phyloP scores from a whole-genome alignment of 164 flowering plant species.

The Tetrastigma voinierianum region DNA sequence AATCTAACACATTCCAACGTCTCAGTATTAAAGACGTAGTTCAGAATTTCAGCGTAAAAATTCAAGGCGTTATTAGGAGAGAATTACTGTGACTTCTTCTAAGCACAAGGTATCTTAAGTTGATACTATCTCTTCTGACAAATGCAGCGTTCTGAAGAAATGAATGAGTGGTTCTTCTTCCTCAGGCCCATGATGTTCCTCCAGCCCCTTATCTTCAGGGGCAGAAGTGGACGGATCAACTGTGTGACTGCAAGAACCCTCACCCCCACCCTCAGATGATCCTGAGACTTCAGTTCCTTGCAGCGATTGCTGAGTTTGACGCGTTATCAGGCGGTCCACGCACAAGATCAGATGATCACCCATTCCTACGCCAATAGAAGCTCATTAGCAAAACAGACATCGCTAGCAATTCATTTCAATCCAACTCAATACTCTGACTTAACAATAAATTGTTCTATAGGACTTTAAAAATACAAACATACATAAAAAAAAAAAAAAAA shows the following conservation, averaged over 20 bases:
- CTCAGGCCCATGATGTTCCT: constrained; percentile 17
- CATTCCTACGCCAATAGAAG: constrained; percentile 26
- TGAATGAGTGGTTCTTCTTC: constrained; percentile 57
- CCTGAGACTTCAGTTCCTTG: constrained; percentile 29
- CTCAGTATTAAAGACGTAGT: background rate
- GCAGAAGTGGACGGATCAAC: constrained; percentile 20
- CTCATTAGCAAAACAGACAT: background rate
- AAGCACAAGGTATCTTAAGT: constrained; percentile 67
- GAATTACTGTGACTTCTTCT: constrained; percentile 61
- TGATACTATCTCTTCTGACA: constrained; percentile 74
- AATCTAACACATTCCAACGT: no score
- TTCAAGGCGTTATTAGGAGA: background rate
- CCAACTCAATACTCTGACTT: background rate
- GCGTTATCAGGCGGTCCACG: constrained; percentile 46
- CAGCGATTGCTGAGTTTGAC: constrained; percentile 34
- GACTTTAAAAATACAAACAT: background rate
- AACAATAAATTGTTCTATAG: background rate
- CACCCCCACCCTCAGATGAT: constrained; percentile 24
- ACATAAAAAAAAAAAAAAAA: background rate
- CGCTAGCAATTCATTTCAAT: background rate
- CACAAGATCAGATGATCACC: constrained; percentile 55
- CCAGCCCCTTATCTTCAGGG: constrained; percentile 16
- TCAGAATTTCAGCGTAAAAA: background rate
- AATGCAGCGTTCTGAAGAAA: constrained; percentile 59
- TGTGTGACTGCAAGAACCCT: constrained; percentile 19